These are phyloP conservation scores for Neurospora tetrasperma DNA, from an alignment of 495 filamentous ascomycete genomes.

Conservation along the genomic window DNA sequence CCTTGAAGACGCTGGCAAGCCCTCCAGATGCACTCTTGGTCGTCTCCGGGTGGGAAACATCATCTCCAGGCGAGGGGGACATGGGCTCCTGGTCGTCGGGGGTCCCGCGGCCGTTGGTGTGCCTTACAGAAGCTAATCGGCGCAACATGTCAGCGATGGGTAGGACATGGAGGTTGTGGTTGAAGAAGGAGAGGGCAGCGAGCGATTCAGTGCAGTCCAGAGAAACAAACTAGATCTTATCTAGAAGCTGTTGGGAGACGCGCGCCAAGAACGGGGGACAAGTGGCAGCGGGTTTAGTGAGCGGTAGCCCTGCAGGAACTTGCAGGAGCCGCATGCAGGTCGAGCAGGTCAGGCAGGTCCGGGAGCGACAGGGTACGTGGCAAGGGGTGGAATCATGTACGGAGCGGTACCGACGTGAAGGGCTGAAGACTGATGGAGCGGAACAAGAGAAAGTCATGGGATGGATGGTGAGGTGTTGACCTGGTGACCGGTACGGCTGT, in stretches of 20 bases:
- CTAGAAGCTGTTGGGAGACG: background rate
- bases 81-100: conserved; percentile 35
- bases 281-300: conserved; percentile 9
- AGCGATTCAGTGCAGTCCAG: background rate
- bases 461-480: background rate
- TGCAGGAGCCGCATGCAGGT: conserved; percentile 28
- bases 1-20: conserved; percentile 47
- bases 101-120: conserved; percentile 26
- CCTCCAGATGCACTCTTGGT: conserved; percentile 27
- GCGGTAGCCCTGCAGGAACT: conserved; percentile 18
- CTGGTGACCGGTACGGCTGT: background rate
- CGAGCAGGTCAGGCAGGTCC: conserved; percentile 5
- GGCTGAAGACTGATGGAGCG: background rate
- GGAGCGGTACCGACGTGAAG: background rate
- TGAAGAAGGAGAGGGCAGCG: background rate
- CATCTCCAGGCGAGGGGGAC: conserved; percentile 47
- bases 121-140: conserved; percentile 30
- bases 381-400: conserved; percentile 1
- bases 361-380: conserved; percentile 1
- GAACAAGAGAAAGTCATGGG: background rate
- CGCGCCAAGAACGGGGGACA: conserved; percentile 9
- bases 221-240: background rate
- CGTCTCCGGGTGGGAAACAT: conserved; percentile 38
- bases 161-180: background rate
- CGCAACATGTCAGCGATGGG: conserved; percentile 34